Evolutionary conservation across 108 stramenopile genomes (phyloP), one percentile per base, ranked within the genome.

Genomic region (Aurantiochytrium sp.): DNA sequence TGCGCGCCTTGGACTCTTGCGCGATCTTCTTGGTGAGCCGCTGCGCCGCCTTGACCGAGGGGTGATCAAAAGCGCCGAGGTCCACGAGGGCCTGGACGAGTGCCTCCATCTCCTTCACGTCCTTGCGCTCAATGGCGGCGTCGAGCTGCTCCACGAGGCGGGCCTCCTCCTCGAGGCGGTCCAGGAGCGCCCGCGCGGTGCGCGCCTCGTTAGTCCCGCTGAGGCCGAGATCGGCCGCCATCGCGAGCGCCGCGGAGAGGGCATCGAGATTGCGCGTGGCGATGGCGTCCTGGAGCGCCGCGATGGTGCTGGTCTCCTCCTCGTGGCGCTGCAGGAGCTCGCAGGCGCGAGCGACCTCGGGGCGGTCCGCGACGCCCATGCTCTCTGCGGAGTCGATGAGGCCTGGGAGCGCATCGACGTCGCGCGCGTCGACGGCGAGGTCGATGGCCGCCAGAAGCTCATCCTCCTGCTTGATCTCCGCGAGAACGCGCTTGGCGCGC

Each of bases 91-190:
- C 39, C 30, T 52, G 68, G 4, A 91, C 15, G 52, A 21, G 50
- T 4, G 24, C 37, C 69, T 85, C 73, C 31, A 92, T 48, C 22
- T 27, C 89, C 52, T 87, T 52, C 15, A 89, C 45, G 27, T 91
- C 91, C 30, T 89, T 89, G 85, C 68, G 45, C 6, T 36, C 41
- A 36, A 89, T 89, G 54, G 92, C 91, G 3, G 53, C 59, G 37
- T 87, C 36, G 31, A 93, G 86, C 45, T 69, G 86, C 50, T 53
- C 69, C 22, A 91, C 55, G 39, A 88, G 86, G 41, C 39, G 68
- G 37, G 89, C 90, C 86, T 93, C 93, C 65, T 93, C 90, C 55
- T 93, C 91, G 27, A 93, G 52, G 27, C 92, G 88, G 27, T 34
- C 34, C 48, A 59, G 90, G 22, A 91, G 68, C 32, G 91, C 87